phyloP scores from a whole-genome alignment of 768 basidiomycete genomes.

The Leccinum longicurvipes region DNA sequence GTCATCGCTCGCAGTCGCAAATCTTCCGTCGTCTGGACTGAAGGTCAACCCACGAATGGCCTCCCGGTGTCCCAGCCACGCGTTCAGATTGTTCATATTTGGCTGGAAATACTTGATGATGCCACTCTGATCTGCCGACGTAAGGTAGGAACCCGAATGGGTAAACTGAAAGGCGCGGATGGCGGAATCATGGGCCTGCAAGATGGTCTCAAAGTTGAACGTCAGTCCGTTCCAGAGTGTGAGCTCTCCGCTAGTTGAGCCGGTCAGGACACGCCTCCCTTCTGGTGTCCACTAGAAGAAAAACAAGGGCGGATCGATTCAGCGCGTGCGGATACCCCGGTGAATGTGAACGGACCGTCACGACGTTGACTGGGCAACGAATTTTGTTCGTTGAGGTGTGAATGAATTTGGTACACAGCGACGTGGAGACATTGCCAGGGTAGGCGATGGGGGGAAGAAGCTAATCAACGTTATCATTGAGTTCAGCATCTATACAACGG shows the following conservation, averaged over 20 bases:
- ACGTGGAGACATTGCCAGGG: slow-evolving; percentile 86
- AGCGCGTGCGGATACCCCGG: neutral
- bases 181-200: slow-evolving; percentile 97
- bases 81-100: slow-evolving; percentile 97
- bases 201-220: slow-evolving; percentile 99
- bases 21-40: slow-evolving; percentile 86
- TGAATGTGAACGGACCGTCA: slow-evolving; percentile 61
- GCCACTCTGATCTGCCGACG: slow-evolving; percentile 89
- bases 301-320: neutral
- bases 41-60: slow-evolving; percentile 90
- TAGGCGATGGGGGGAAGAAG: slow-evolving; percentile 94
- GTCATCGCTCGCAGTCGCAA: slow-evolving; percentile 96
- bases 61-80: slow-evolving; percentile 92
- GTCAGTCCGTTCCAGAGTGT: slow-evolving; percentile 98
- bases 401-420: slow-evolving; percentile 93
- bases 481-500: slow-evolving; percentile 21
- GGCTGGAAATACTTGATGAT: slow-evolving; percentile 99
- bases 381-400: slow-evolving; percentile 99
- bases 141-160: slow-evolving; percentile 89
- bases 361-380: slow-evolving; percentile 93
- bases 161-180: slow-evolving; percentile 89
- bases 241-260: slow-evolving; percentile 96
- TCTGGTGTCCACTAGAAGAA: slow-evolving; percentile 92
- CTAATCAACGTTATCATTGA: slow-evolving; percentile 42
- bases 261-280: slow-evolving; percentile 87